Evolutionary conservation across 768 basidiomycete genomes (phyloP).

Genomic region (Trametes cingulata): DNA sequence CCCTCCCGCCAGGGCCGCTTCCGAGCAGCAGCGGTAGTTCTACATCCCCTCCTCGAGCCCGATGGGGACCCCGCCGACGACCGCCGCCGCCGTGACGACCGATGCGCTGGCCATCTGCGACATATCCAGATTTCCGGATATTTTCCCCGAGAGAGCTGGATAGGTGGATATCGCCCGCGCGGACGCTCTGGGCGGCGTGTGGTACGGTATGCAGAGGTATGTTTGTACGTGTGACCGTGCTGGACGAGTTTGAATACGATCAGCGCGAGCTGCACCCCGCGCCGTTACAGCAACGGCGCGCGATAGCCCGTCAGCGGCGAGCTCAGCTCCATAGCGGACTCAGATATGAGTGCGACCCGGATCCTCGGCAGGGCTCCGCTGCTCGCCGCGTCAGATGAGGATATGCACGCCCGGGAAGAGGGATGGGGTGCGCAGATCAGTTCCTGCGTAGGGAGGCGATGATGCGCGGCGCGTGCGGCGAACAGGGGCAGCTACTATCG

Average conservation of each 20-base stretch:
- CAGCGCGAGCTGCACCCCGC: background rate
- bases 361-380: background rate
- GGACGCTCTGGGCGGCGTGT: too few species aligned
- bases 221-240: background rate
- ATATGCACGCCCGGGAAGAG: background rate
- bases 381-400: background rate
- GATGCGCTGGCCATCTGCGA: background rate
- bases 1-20: background rate
- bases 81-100: background rate
- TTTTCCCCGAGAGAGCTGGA: too few species aligned
- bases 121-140: too few species aligned
- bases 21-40: background rate
- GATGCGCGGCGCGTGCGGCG: background rate
- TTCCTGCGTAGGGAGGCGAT: background rate
- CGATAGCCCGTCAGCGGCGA: background rate
- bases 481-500: background rate
- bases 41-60: background rate
- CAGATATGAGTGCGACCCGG: too few species aligned
- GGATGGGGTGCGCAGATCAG: background rate
- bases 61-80: background rate
- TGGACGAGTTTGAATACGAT: background rate
- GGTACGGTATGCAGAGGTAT: background rate
- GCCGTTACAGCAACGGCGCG: background rate
- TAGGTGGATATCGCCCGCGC: too few species aligned
- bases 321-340: background rate